phyloP scores from a whole-genome alignment of 768 basidiomycete species.

The Chlorophyllum brunneum region DNA sequence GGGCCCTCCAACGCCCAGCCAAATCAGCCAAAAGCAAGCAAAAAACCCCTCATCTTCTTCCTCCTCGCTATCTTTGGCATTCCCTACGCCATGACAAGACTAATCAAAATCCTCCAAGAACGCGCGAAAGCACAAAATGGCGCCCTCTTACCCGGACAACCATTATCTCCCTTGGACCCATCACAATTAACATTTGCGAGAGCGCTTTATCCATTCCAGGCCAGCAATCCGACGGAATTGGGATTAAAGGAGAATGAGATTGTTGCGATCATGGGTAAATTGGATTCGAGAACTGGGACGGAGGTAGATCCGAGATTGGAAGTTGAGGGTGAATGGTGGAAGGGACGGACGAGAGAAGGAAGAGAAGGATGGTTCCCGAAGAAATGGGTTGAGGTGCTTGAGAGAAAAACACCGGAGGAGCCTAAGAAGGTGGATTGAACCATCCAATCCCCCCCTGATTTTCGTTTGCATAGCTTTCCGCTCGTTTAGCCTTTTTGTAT shows the following conservation, averaged over 20 bases:
- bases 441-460: neutral
- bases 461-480: neutral
- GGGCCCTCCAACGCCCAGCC: slow-evolving; percentile 22
- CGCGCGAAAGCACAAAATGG: slow-evolving; percentile 37
- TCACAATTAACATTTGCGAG: slow-evolving; percentile 77
- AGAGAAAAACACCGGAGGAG: slow-evolving; percentile 33
- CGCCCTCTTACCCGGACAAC: slow-evolving; percentile 27
- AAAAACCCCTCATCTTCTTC: slow-evolving; percentile 91
- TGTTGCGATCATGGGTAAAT: slow-evolving; percentile 80
- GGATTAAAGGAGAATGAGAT: slow-evolving; percentile 82
- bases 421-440: slow-evolving; percentile 11
- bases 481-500: too few species aligned
- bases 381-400: slow-evolving; percentile 76
- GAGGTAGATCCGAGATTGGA: slow-evolving; percentile 61
- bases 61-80: slow-evolving; percentile 90
- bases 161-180: slow-evolving; percentile 66
- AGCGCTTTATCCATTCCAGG: slow-evolving; percentile 71
- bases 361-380: slow-evolving; percentile 90
- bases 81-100: slow-evolving; percentile 89
- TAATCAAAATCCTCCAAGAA: slow-evolving; percentile 73
- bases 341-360: slow-evolving; percentile 85
- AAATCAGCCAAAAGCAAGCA: slow-evolving; percentile 58
- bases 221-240: slow-evolving; percentile 72
- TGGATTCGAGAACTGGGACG: slow-evolving; percentile 60
- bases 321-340: slow-evolving; percentile 84